Conservation (phyloP, 352 stramenopile species). For the Phytophthora hibernalis region DNA sequence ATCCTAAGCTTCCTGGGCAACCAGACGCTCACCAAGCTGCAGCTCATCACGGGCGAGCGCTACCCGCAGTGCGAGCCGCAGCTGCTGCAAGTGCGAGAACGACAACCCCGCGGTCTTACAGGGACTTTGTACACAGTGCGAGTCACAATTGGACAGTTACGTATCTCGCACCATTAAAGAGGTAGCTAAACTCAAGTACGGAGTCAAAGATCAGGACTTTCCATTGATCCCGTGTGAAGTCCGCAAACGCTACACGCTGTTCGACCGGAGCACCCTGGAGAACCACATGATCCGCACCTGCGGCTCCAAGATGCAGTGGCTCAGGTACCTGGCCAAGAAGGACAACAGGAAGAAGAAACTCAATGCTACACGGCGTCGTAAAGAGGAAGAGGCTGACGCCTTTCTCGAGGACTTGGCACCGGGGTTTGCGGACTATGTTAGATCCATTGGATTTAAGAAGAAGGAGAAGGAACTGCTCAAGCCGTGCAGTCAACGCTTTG, state of each 20-base stretch:
- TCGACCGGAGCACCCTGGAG: slow-evolving; percentile 22
- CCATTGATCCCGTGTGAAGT: slow-evolving; percentile 6
- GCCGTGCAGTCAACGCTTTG: slow-evolving; percentile 10
- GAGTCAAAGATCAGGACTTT: slow-evolving; percentile 20
- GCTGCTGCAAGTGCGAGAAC: slow-evolving; percentile 38
- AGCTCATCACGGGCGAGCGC: slow-evolving; percentile 29
- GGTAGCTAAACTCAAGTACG: slow-evolving; percentile 21
- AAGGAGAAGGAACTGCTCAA: slow-evolving; percentile 7
- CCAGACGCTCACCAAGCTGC: slow-evolving; percentile 41
- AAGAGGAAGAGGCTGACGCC: slow-evolving; percentile 7
- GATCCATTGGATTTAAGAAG: background rate
- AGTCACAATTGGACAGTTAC: slow-evolving; percentile 10
- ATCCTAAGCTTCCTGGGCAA: slow-evolving; percentile 35
- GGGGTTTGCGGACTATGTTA: slow-evolving; percentile 14
- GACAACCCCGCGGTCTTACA: slow-evolving; percentile 29
- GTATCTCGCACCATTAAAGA: slow-evolving; percentile 27
- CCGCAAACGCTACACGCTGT: slow-evolving; percentile 25
- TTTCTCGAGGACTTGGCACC: slow-evolving; percentile 16
- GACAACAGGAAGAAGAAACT: slow-evolving; percentile 13
- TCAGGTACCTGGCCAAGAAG: slow-evolving; percentile 18
- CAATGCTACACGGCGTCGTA: slow-evolving; percentile 10
- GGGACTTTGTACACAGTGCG: slow-evolving; percentile 21
- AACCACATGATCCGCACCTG: slow-evolving; percentile 22
- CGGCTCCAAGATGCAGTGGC: slow-evolving; percentile 30
- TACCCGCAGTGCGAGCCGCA: slow-evolving; percentile 23